Base-by-base conservation (phyloP, 768 basidiomycete species). In the Psilocybe tampanensis region DNA sequence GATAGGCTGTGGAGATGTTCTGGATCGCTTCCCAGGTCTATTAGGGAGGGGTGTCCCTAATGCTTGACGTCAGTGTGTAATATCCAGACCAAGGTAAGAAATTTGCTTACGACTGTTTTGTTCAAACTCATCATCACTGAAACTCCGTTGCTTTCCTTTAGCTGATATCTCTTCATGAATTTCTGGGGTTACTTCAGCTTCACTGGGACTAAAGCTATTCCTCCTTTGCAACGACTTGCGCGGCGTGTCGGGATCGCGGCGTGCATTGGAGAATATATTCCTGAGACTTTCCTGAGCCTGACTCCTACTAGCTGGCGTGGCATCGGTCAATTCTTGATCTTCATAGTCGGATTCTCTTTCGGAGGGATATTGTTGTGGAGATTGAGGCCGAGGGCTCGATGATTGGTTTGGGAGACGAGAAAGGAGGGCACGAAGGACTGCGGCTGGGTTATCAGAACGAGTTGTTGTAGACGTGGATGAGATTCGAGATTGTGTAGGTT, bases 121-220 rank as follows among this genome's bases (percentile, higher is more conserved):
- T 33, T 86, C 87, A 2, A 73, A 68, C 64, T 89, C 89, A 64
- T 90, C 88, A 61, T 90, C 89, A 63, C 86, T 89, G 61, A 85
- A 58, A 64, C 85, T 89, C 61, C 74, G 78, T 34, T 83, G 76
- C 58, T 85, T 82, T 9, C 76, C 78, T 68, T 79, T 85, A 54
- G 70, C 74, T 21, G 70, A 68, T 56, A 76, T 70, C 54, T 79
- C 76, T 55, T 69, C 70, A 41, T 72, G 65, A 39, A 78, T 68
- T 64, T 75, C 72, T 1, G 86, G 83, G 45, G 76, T 84, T 13
- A 75, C 74, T 52, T 88, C 86, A 39, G 83, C 80, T 52, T 86
- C 85, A 63, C 86, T 86, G 7, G 70, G 65, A 63, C 84, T 84
- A 47, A 86, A 76, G 66, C 85, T 89, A 62, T 82, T 86, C 66